phyloP scores from a whole-genome alignment of 83 land plant genomes.

The Diphasiastrum complanatum region DNA sequence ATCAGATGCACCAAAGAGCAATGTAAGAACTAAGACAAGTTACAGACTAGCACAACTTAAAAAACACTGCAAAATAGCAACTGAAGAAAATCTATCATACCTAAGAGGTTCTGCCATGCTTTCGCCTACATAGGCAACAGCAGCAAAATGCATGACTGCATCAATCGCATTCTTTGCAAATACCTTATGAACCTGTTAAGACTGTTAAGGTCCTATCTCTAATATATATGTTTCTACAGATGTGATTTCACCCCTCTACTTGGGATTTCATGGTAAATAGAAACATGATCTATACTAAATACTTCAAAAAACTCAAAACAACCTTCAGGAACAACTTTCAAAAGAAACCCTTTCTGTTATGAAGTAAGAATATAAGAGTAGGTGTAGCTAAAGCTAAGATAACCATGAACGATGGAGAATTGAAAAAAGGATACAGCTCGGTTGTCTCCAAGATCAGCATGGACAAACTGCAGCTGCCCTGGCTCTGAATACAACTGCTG shows the following conservation, averaged over 20 bases:
- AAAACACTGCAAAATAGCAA: not conserved
- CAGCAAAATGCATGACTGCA: conserved; percentile 92
- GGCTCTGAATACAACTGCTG: conserved; percentile 24
- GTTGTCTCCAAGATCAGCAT: conserved; percentile 28
- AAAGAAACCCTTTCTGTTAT: not conserved
- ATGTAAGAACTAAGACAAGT: too few species aligned
- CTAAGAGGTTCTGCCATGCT: conserved; percentile 76
- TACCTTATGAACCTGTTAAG: conserved; percentile 51
- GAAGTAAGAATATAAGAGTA: not conserved
- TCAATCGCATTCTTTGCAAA: conserved; percentile 78
- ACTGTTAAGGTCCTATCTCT: too few species aligned
- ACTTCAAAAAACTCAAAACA: too few species aligned
- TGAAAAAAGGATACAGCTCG: conserved; percentile 25
- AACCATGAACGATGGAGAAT: not conserved
- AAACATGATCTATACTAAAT: too few species aligned
- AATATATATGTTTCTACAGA: not conserved
- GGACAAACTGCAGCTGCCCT: conserved; percentile 25
- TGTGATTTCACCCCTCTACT: too few species aligned
- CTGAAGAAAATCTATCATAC: conserved; percentile 29
- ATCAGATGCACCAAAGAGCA: too few species aligned
- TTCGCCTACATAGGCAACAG: conserved; percentile 87
- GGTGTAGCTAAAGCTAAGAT: too few species aligned
- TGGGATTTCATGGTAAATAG: too few species aligned
- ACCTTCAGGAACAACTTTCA: too few species aligned
- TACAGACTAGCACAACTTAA: conserved; percentile 3